A percentile compares a stretch with the other conserved stretches of the same genome.
Evolutionary conservation across 768 basidiomycete species (phyloP).

Genomic region (Amanita subjunquillea): DNA sequence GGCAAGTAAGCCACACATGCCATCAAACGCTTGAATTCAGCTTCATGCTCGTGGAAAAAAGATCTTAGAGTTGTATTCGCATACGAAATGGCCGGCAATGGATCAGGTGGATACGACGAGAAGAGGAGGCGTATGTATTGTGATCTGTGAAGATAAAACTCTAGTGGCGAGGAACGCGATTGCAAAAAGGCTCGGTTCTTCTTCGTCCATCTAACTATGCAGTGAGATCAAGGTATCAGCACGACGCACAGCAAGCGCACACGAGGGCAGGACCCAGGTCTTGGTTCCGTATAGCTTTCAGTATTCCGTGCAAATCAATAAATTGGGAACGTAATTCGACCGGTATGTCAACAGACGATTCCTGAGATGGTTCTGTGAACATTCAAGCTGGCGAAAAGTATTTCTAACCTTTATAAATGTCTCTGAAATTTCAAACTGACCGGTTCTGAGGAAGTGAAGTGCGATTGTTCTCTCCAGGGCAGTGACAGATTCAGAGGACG

Average conservation of each 20-base stretch:
- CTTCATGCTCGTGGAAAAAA: conserved; percentile 51
- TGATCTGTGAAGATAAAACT: conserved; percentile 85
- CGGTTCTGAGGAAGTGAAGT: conserved; percentile 69
- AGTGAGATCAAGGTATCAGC: background rate
- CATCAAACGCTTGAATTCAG: conserved; percentile 63
- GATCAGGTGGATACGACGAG: conserved; percentile 46
- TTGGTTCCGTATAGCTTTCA: conserved; percentile 52
- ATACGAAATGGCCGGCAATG: conserved; percentile 59
- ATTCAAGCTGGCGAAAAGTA: background rate
- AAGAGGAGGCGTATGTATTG: conserved; percentile 78
- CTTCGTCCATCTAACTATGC: conserved; percentile 59
- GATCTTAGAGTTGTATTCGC: conserved; percentile 54
- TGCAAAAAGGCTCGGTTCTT: conserved; percentile 57
- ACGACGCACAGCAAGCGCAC: conserved; percentile 25
- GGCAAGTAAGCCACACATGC: conserved; percentile 66
- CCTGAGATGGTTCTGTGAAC: conserved; percentile 28
- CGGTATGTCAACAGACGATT: conserved; percentile 51
- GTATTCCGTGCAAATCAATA: conserved; percentile 59
- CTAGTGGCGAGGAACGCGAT: conserved; percentile 66
- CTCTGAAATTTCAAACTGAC: conserved; percentile 70
- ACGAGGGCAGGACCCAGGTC: conserved; percentile 71
- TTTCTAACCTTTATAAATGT: conserved; percentile 57
- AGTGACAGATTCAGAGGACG: conserved; percentile 42
- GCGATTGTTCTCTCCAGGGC: conserved; percentile 67
- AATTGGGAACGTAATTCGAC: conserved; percentile 45